A percentile compares a stretch with the other conserved stretches of the same genome.
Conservation (phyloP, 371 early-diverging fungal genomes). For the Mucor circinelloides region DNA sequence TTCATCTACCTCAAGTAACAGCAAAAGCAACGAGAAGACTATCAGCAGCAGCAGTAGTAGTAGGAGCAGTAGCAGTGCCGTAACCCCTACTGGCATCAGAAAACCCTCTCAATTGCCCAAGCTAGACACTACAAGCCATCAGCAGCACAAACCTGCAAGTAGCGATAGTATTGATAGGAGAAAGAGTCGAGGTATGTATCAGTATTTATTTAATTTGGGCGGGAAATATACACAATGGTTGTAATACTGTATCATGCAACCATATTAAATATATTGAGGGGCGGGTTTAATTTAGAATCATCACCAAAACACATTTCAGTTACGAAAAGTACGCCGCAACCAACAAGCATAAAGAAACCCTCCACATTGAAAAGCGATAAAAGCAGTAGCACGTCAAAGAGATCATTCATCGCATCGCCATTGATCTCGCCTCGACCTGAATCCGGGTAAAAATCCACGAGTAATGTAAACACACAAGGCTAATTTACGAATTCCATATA, state of each 20-base stretch:
- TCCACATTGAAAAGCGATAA: background rate
- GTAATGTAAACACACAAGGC: background rate
- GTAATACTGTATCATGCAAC: background rate
- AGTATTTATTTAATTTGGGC: background rate
- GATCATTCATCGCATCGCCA: background rate
- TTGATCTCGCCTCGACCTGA: background rate
- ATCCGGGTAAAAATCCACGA: background rate
- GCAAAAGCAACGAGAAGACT: background rate
- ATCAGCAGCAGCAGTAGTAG: background rate
- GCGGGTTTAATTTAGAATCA: conserved; percentile 1
- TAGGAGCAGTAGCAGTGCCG: background rate
- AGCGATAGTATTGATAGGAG: background rate
- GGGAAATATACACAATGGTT: background rate
- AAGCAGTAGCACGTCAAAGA: background rate
- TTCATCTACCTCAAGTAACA: background rate
- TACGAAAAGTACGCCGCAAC: background rate
- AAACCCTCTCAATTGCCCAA: background rate
- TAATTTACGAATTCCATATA: background rate
- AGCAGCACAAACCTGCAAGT: background rate
- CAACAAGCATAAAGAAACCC: background rate
- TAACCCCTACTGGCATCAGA: background rate
- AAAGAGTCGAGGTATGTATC: background rate
- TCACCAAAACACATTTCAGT: background rate
- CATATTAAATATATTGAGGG: conserved; percentile 1
- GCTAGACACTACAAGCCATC: background rate